Conservation (phyloP, 2,329 filamentous ascomycete genomes). For the Talaromyces albobiverticillius region DNA sequence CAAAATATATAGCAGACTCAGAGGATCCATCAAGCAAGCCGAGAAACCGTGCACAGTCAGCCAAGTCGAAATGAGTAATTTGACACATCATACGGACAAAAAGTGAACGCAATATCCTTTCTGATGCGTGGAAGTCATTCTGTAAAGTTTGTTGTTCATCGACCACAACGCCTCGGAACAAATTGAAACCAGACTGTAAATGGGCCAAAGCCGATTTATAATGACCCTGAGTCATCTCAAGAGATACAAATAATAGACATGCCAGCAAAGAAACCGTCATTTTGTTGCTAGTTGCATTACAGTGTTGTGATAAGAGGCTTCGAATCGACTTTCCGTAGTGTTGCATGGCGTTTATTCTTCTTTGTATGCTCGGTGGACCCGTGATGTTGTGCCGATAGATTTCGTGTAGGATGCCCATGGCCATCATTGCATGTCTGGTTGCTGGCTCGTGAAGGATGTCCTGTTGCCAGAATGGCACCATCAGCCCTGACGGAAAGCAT, state of each 20-base stretch:
- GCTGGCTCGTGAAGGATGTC: slow-evolving; percentile 11
- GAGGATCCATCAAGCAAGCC: background rate
- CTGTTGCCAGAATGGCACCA: slow-evolving; percentile 1
- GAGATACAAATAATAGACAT: slow-evolving; percentile 10
- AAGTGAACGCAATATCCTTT: slow-evolving; percentile 6
- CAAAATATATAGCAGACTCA: background rate
- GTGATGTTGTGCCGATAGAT: slow-evolving; percentile 8
- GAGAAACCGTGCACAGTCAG: slow-evolving; percentile 9
- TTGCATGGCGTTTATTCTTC: slow-evolving; percentile 5
- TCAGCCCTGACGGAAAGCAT: slow-evolving; percentile 9
- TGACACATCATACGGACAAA: slow-evolving; percentile 12
- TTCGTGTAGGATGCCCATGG: slow-evolving; percentile 10
- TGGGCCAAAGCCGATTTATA: slow-evolving; percentile 5
- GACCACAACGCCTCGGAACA: slow-evolving; percentile 1
- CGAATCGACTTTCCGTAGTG: slow-evolving; percentile 9
- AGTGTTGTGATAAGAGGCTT: background rate
- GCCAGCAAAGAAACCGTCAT: slow-evolving; percentile 1
- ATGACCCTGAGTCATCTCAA: slow-evolving; percentile 9
- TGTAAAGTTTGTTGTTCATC: background rate
- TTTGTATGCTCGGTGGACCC: background rate
- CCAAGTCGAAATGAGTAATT: slow-evolving; percentile 11
- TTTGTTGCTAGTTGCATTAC: background rate
- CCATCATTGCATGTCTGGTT: slow-evolving; percentile 10
- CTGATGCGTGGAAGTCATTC: background rate
- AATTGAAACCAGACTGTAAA: slow-evolving; percentile 9